A percentile compares a stretch with the other conserved stretches of the same genome.
Evolutionary conservation across 495 filamentous ascomycete genomes (phyloP).

Genomic region (Penicillium ochrochloron): DNA sequence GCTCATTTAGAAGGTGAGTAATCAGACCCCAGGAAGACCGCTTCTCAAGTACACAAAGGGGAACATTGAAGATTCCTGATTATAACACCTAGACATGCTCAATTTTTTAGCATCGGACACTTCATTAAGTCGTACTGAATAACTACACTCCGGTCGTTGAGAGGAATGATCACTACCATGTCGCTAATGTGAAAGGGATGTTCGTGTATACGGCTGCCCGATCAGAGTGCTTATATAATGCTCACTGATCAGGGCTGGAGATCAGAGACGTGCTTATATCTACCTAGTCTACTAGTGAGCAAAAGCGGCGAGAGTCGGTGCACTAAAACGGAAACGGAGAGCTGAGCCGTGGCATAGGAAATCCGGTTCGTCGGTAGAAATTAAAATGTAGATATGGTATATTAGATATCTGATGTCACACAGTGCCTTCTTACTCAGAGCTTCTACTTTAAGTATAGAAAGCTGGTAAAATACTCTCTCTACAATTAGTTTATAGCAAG

Average conservation of each 20-base stretch:
- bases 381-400: no score
- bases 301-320: constrained; percentile 19
- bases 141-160: no score
- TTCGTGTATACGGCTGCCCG: background rate
- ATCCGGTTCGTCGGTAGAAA: no score
- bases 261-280: constrained; percentile 15
- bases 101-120: no score
- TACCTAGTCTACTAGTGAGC: constrained; percentile 21
- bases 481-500: background rate
- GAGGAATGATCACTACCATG: no score
- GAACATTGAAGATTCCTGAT: no score
- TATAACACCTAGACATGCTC: no score
- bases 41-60: constrained; percentile 3
- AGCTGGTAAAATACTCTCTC: background rate
- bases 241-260: no score
- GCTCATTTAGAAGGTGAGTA: background rate
- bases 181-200: no score
- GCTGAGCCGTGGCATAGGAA: no score
- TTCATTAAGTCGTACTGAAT: no score
- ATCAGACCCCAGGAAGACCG: constrained; percentile 5
- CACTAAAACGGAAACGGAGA: constrained; percentile 20
- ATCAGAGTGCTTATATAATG: constrained; percentile 7
- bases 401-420: no score
- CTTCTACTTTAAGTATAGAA: background rate
- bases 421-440: background rate